Evolutionary conservation across 257 asterid species (phyloP), one percentile per base, ranked within the genome.

Genomic region (Asclepias syriaca): DNA sequence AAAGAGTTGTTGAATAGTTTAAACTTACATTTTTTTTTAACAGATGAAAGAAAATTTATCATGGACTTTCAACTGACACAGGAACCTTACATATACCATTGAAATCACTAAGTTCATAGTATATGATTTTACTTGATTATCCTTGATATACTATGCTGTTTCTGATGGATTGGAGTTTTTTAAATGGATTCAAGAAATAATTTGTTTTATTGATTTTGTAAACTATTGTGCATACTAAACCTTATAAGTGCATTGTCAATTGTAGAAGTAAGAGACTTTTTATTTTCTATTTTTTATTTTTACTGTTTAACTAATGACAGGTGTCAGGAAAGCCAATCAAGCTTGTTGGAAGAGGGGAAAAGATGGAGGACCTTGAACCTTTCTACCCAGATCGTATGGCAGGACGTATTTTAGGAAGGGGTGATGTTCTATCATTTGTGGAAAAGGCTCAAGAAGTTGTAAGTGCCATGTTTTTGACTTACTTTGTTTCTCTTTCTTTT

Each of bases 351-450:
- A 85, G 99, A 78, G 99, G 99, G 64, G 99, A 91, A 80, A 93
- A 91, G 43, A 87, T 94, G 97, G 99, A 94, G 83, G 99, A 94
- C 83, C 99, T 94, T 56, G 99, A 94, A 82, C 99, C 97, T 74
- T 94, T 94, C 84, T 94, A 94, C 71, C 99, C 99, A 61, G 96
- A 94, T 77, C 95, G 99, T 51, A 94, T 94, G 99, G 96, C 99
- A 1, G 96, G 97, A 21, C 99, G 99, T 75, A 84, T 94, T 81
- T 82, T 91, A 77, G 99, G 99, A 82, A 94, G 91, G 99, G 99
- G 99, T 72, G 99, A 94, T 78, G 99, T 94, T 79, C 83, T 94
- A 66, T 94, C 99, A 18, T 91, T 94, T 84, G 99, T 94, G 75
- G 99, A 94, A 84, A 94, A 91, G 84, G 99, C 99, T 70, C 96